Base-by-base conservation (phyloP, 345 rosid species). In the Bruguiera parviflora region DNA sequence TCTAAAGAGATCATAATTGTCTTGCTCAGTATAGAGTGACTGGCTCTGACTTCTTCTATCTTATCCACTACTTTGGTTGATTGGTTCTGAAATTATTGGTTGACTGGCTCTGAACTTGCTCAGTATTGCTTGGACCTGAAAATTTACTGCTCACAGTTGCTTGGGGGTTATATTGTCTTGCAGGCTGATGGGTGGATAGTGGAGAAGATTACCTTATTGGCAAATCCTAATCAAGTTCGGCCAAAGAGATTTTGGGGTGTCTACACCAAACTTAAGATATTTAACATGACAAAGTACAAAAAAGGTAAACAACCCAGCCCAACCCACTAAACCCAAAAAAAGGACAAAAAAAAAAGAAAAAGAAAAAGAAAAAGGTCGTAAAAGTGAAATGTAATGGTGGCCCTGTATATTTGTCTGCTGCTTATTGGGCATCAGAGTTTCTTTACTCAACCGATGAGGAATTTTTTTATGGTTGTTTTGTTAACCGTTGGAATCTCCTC, bases 101-200 rank as follows among this genome's bases (percentile, higher is more conserved):
- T n/a, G n/a, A n/a, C n/a, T n/a, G n/a, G n/a, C n/a, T n/a, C n/a
- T n/a, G n/a, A n/a, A n/a, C n/a, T n/a, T n/a, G n/a, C n/a, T n/a
- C n/a, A n/a, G n/a, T 22, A 20, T 29, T 46, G 19, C 3, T 18
- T 33, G 4, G 29, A 43, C 49, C 49, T 43, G 49, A 43, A 43
- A 43, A 43, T 11, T 43, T 43, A 2, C 49, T 43, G 19, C 49
- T 43, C 49, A 13, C 18, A 13, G 13, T 55, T 39, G 5, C 1
- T 52, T 53, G 65, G 19, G 8, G 6, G 39, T 43, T 13, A 43
- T 5, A 43, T 43, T 43, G 28, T 66, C 72, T 51, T 72, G 76
- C 76, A 94, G 99, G 97, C 96, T 65, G 99, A 94, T 79, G 97
- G 97, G 62, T 94, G 96, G 97, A 92, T 82, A 72, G 90, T 94